phyloP scores from a whole-genome alignment of 164 flowering plant genomes.

The Macadamia tetraphylla region DNA sequence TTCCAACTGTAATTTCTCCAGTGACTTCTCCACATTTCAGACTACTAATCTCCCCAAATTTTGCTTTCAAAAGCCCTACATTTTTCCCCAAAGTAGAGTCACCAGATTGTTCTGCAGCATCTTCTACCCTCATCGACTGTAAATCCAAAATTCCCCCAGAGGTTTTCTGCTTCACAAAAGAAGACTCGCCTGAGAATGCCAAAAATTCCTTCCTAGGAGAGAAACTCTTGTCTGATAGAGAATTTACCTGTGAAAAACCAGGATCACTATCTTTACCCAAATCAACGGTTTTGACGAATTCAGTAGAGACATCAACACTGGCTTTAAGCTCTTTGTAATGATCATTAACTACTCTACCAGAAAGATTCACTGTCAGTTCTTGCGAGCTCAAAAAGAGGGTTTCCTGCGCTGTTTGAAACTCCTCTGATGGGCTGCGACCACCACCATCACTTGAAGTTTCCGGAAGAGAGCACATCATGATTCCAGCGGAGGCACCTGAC shows the following conservation, averaged over 20 bases:
- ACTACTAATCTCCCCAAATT: too few species aligned
- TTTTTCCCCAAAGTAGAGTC: too few species aligned
- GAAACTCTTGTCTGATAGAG: background rate
- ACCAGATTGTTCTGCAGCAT: background rate
- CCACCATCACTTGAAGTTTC: constrained; percentile 6
- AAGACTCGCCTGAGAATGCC: too few species aligned
- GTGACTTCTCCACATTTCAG: too few species aligned
- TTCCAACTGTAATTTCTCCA: too few species aligned
- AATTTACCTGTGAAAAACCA: constrained; percentile 13
- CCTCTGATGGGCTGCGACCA: background rate
- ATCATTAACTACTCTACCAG: background rate
- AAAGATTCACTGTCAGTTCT: background rate
- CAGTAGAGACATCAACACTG: constrained; percentile 4
- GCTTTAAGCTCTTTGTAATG: background rate
- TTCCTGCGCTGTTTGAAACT: constrained; percentile 23
- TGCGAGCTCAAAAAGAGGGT: background rate
- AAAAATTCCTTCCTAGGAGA: too few species aligned
- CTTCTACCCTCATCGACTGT: background rate
- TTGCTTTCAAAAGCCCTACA: background rate
- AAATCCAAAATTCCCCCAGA: background rate
- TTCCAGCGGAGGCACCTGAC: constrained; percentile 3
- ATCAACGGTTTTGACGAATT: constrained; percentile 6
- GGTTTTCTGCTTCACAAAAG: too few species aligned
- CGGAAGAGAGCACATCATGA: constrained; percentile 21
- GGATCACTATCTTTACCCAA: constrained; percentile 19